Evolutionary conservation across 2,329 filamentous ascomycete species (phyloP).

Genomic region (Dactylellina leptospora): DNA sequence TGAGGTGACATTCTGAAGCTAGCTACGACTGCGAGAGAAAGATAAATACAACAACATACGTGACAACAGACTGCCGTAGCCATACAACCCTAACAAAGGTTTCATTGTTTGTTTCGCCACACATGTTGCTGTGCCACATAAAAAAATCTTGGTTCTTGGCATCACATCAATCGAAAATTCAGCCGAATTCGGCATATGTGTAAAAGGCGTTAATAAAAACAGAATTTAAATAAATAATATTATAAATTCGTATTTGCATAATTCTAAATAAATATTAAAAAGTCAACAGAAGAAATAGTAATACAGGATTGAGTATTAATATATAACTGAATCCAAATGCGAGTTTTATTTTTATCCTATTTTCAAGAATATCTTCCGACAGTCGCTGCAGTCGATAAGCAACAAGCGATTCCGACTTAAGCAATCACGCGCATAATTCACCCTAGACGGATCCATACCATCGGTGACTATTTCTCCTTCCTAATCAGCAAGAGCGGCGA

Average conservation of each 20-base stretch:
- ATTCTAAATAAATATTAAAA: neutral
- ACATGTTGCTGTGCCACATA: neutral
- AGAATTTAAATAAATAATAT: neutral
- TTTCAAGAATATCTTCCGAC: neutral
- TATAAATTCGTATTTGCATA: neutral
- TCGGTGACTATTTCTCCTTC: neutral
- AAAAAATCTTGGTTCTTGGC: neutral
- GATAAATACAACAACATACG: too few species aligned
- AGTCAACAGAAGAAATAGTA: neutral
- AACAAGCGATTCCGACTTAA: neutral
- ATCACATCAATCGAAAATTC: neutral
- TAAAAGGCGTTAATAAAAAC: neutral
- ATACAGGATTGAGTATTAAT: neutral
- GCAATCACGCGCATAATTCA: neutral
- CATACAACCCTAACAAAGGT: too few species aligned
- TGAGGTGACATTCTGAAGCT: too few species aligned
- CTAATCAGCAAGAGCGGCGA: neutral
- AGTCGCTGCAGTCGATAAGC: neutral
- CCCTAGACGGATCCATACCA: neutral
- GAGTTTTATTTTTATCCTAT: neutral
- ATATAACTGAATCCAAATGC: neutral
- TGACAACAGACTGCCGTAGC: too few species aligned
- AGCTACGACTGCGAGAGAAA: too few species aligned
- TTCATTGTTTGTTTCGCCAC: neutral
- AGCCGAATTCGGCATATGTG: neutral